These are phyloP conservation scores for Thielaviopsis populi DNA, from an alignment of 2,329 filamentous ascomycete species.

Conservation along the genomic window DNA sequence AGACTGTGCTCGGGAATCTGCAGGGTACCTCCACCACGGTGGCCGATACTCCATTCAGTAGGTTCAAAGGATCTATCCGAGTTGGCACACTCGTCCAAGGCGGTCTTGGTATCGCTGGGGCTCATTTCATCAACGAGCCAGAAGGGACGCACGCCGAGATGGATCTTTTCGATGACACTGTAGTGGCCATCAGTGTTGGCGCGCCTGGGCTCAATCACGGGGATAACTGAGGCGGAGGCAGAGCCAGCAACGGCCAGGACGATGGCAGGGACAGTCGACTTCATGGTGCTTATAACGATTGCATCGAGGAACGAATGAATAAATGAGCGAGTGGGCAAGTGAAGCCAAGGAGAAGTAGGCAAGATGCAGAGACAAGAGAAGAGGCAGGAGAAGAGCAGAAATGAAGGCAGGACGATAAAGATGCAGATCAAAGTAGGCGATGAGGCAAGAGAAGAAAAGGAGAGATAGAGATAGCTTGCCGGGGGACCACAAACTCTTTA, in stretches of 20 bases:
- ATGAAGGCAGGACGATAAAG: background rate
- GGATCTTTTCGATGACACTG: constrained; percentile 32
- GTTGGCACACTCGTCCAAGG: constrained; percentile 41
- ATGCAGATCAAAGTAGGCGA: background rate
- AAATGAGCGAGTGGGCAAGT: background rate
- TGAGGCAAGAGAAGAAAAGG: background rate
- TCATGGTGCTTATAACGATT: background rate
- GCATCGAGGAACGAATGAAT: no score
- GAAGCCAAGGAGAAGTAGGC: background rate
- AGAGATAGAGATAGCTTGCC: background rate
- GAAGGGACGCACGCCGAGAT: constrained; percentile 48
- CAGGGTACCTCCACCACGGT: constrained; percentile 46
- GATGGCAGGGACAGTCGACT: constrained; percentile 3
- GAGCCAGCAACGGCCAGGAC: constrained; percentile 7
- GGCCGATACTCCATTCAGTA: constrained; percentile 43
- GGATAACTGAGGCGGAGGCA: constrained; percentile 5
- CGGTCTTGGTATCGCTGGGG: constrained; percentile 41
- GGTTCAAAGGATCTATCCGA: constrained; percentile 36
- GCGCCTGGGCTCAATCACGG: background rate
- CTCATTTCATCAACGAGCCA: constrained; percentile 50
- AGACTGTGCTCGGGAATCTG: constrained; percentile 50
- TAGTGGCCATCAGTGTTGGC: background rate
- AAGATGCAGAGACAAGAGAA: background rate
- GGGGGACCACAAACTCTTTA: no score
- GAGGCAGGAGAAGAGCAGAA: background rate